phyloP scores from a whole-genome alignment of 495 filamentous ascomycete species.

The Hyaloscypha finlandica region DNA sequence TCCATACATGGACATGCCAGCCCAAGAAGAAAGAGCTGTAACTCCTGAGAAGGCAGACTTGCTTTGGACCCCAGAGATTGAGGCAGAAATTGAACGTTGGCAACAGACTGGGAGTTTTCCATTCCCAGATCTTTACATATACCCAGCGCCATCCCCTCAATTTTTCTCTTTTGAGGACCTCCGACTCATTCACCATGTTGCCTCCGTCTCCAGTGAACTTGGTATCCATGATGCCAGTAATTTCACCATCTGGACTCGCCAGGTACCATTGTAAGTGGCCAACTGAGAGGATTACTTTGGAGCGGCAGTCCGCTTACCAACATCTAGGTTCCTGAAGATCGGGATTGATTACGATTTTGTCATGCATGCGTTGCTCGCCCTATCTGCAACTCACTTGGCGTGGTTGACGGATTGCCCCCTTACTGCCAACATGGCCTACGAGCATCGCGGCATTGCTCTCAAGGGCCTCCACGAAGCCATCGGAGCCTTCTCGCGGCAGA shows the following conservation, averaged over 20 bases:
- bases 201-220: constrained; percentile 81
- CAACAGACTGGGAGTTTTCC: constrained; percentile 81
- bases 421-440: constrained; percentile 81
- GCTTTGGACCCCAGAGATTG: constrained; percentile 36
- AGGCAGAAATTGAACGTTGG: constrained; percentile 69
- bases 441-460: constrained; percentile 81
- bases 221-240: constrained; percentile 71
- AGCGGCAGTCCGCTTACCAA: constrained; percentile 22
- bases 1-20: constrained; percentile 86
- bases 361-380: constrained; percentile 87
- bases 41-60: constrained; percentile 74
- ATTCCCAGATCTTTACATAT: constrained; percentile 78
- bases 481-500: constrained; percentile 78
- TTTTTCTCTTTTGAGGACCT: constrained; percentile 73
- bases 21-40: constrained; percentile 62
- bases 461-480: constrained; percentile 89
- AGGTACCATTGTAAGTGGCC: constrained; percentile 81
- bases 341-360: constrained; percentile 82
- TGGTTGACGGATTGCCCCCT: constrained; percentile 81
- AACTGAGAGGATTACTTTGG: constrained; percentile 17
- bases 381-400: constrained; percentile 88
- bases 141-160: constrained; percentile 62
- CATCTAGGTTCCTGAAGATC: constrained; percentile 76
- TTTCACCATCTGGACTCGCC: constrained; percentile 88
- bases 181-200: constrained; percentile 88